These are phyloP conservation scores for Claviceps monticola DNA, from an alignment of 2,329 filamentous ascomycete species.

Conservation along the genomic window DNA sequence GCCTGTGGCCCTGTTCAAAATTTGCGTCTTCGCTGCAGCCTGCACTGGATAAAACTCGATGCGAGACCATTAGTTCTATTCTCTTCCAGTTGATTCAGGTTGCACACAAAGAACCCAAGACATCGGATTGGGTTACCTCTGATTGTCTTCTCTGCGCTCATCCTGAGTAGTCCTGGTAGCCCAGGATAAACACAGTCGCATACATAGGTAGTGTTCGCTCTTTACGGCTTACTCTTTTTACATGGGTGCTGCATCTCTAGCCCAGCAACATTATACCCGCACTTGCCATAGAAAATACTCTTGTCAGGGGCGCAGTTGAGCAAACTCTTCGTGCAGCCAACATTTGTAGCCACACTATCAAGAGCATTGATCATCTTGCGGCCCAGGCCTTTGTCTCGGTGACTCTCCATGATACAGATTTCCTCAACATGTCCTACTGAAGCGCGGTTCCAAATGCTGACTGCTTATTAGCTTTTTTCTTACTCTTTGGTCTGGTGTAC, in stretches of 20 bases:
- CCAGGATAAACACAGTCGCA: background rate
- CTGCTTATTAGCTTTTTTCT: background rate
- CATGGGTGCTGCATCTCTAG: conserved; percentile 11
- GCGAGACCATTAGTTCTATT: too few relatives aligned
- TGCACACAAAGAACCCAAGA: too few relatives aligned
- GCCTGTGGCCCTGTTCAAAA: too few relatives aligned
- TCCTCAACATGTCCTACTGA: conserved; percentile 73
- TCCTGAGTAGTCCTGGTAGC: too few relatives aligned
- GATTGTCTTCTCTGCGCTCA: too few relatives aligned
- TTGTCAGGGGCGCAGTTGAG: conserved; percentile 68
- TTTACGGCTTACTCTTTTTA: background rate
- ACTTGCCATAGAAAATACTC: conserved; percentile 55
- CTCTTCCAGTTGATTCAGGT: too few relatives aligned
- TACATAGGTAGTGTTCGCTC: background rate
- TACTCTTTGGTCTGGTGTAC: background rate
- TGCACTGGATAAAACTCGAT: too few relatives aligned
- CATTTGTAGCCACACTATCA: conserved; percentile 55
- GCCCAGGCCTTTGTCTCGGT: conserved; percentile 71
- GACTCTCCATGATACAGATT: conserved; percentile 64
- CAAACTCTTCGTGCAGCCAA: conserved; percentile 72
- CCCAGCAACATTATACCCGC: conserved; percentile 11
- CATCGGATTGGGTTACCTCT: too few relatives aligned
- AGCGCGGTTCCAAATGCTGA: conserved; percentile 50
- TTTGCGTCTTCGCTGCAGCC: too few relatives aligned
- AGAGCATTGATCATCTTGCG: conserved; percentile 64